Percentiles rank a stretch among this genome's conserved stretches.
These are phyloP conservation scores for Colletotrichum incanum DNA, from an alignment of 2,329 filamentous ascomycete genomes.

Conservation along the genomic window DNA sequence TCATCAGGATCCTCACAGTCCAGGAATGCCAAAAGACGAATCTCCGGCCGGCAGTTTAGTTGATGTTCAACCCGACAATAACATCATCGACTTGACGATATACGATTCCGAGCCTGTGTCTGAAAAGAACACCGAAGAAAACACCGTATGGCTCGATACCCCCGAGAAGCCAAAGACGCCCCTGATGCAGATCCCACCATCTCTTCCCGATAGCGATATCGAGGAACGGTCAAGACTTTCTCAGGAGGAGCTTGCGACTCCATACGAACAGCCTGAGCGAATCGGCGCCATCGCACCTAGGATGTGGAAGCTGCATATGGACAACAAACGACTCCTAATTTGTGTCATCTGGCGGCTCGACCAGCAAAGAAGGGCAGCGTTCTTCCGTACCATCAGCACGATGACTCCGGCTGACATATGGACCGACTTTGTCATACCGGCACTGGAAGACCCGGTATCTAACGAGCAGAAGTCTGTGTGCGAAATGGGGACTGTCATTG, in stretches of 20 bases:
- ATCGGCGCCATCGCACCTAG: constrained; percentile 35
- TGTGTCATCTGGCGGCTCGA: constrained; percentile 48
- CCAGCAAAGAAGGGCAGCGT: constrained; percentile 39
- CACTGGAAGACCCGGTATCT: constrained; percentile 32
- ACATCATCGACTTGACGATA: constrained; percentile 39
- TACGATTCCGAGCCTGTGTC: constrained; percentile 28
- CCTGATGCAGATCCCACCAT: background rate
- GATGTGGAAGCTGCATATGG: constrained; percentile 45
- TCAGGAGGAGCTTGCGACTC: constrained; percentile 29
- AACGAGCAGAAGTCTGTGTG: background rate
- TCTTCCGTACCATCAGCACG: constrained; percentile 47
- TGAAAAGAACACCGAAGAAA: background rate
- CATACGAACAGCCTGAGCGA: constrained; percentile 31
- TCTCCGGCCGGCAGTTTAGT: background rate
- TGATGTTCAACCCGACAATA: background rate
- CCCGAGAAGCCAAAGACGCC: constrained; percentile 5
- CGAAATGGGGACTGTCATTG: constrained; percentile 13
- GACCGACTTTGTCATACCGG: constrained; percentile 47
- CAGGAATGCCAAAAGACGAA: background rate
- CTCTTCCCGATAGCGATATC: constrained; percentile 6
- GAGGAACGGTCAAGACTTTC: background rate
- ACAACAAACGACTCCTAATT: constrained; percentile 50
- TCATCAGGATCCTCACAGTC: background rate
- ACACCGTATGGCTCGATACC: constrained; percentile 35
- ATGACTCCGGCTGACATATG: constrained; percentile 47